Evolutionary conservation across 2,329 filamentous ascomycete species (phyloP).

Genomic region (Aspergillus sp.): DNA sequence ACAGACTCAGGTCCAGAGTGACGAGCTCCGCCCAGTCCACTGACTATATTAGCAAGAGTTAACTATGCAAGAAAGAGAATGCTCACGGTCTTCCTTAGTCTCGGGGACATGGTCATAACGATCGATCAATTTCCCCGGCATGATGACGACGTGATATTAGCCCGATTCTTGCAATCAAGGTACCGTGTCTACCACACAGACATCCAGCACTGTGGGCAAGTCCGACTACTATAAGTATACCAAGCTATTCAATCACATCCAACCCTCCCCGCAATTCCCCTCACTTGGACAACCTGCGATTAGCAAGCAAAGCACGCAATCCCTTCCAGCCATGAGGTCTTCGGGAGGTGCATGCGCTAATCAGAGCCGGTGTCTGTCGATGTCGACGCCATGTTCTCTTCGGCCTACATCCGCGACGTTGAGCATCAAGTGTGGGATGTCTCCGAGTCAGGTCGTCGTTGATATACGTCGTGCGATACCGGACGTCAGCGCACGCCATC

Average conservation of each 20-base stretch:
- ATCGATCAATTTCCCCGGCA: slow-evolving; percentile 34
- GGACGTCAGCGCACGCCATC: too few relatives aligned
- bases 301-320: slow-evolving; percentile 2
- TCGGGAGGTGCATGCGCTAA: neutral
- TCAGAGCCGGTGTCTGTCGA: too few relatives aligned
- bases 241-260: neutral
- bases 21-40: slow-evolving; percentile 57
- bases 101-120: slow-evolving; percentile 48
- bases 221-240: too few relatives aligned
- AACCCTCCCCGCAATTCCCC: neutral
- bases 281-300: neutral
- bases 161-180: neutral
- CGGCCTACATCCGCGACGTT: too few relatives aligned
- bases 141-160: slow-evolving; percentile 5
- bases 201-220: too few relatives aligned
- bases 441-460: too few relatives aligned
- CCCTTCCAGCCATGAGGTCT: neutral
- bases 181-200: neutral
- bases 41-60: slow-evolving; percentile 11
- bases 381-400: too few relatives aligned
- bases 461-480: too few relatives aligned
- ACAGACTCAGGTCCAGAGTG: slow-evolving; percentile 57
- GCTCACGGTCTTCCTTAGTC: slow-evolving; percentile 43
- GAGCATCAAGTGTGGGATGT: too few relatives aligned
- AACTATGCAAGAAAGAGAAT: neutral